phyloP scores from a whole-genome alignment of 371 early-diverging fungal genomes.

The Syncephalastrum sp. region DNA sequence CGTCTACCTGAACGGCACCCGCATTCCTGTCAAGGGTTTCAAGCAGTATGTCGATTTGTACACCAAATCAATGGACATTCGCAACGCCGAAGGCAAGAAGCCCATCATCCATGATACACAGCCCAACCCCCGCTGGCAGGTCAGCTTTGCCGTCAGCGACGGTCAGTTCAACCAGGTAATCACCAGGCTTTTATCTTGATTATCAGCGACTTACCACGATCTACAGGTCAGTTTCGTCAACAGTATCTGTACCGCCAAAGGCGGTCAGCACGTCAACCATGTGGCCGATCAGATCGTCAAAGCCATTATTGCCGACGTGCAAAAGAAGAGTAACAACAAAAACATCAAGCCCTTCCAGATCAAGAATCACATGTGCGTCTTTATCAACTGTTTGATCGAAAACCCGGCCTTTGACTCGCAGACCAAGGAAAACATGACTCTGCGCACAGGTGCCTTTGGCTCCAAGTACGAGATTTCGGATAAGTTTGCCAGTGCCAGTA shows the following conservation, averaged over 20 bases:
- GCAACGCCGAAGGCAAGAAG: conserved; percentile 38
- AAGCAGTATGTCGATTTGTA: conserved; percentile 94
- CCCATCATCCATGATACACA: conserved; percentile 29
- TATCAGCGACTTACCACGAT: not conserved
- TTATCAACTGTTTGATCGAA: conserved; percentile 97
- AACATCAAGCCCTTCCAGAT: conserved; percentile 85
- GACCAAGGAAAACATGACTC: conserved; percentile 98
- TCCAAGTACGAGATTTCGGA: conserved; percentile 81
- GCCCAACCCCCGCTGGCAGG: conserved; percentile 93
- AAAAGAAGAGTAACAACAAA: conserved; percentile 83
- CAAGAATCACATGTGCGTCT: conserved; percentile 93
- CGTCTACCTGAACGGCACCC: conserved; percentile 91
- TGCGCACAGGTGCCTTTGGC: conserved; percentile 85
- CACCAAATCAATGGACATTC: conserved; percentile 46
- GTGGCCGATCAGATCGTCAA: conserved; percentile 90
- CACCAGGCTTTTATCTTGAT: not conserved
- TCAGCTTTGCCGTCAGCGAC: conserved; percentile 90
- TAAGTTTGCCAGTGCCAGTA: conserved; percentile 82
- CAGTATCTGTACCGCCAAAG: conserved; percentile 96
- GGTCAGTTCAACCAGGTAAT: conserved; percentile 96
- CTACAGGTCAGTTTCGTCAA: conserved; percentile 95
- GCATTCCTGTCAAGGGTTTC: conserved; percentile 86
- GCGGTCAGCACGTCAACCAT: conserved; percentile 96
- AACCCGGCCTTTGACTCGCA: conserved; percentile 99
- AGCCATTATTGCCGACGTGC: conserved; percentile 69